Evolutionary conservation across 164 flowering plant genomes (phyloP), one percentile per base, ranked within the genome.

Genomic region (Saururus chinensis): DNA sequence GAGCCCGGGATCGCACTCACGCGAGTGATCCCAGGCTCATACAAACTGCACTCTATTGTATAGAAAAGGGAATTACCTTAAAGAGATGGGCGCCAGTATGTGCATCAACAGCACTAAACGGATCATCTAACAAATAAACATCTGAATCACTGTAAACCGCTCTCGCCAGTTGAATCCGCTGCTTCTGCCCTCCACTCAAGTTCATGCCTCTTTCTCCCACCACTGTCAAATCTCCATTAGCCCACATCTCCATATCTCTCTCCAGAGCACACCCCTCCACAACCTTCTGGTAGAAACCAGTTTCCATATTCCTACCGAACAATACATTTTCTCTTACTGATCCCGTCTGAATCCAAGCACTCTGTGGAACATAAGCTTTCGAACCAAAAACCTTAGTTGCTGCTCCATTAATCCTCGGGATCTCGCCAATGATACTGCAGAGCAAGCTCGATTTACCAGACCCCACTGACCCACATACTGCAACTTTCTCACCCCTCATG

Each of bases 101-200:
- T 52, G 88, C 92, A 77, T 88, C 97, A 37, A 90, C 92, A 7
- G 97, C 95, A 60, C 95, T 88, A 70, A 90, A 86, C 63, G 97
- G 97, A 65, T 90, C 95, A 70, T 90, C 97, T 3, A 88, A 73
- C 69, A 90, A 65, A 71, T 81, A 86, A 60, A 90, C 77, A 73
- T 88, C 92, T 10, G 91, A 73, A 64, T 84, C 71, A 51, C 79
- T 79, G 30, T 88, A 88, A 52, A 82, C 74, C 1, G 95, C 97
- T 40, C 97, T 68, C 7, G 97, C 95, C 59, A 88, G 73, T 66
- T 85, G 92, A 77, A 87, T 77, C 64, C 95, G 74, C 63, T 90
- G 97, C 72, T 86, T 90, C 67, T 90, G 90, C 53, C 97, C 97
- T 13, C 97, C 97, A 68, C 97, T 91, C 40, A 88, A 65, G 70